Evolutionary conservation across 2,329 filamentous ascomycete genomes (phyloP).

Genomic region (Calonectria henricotiae): DNA sequence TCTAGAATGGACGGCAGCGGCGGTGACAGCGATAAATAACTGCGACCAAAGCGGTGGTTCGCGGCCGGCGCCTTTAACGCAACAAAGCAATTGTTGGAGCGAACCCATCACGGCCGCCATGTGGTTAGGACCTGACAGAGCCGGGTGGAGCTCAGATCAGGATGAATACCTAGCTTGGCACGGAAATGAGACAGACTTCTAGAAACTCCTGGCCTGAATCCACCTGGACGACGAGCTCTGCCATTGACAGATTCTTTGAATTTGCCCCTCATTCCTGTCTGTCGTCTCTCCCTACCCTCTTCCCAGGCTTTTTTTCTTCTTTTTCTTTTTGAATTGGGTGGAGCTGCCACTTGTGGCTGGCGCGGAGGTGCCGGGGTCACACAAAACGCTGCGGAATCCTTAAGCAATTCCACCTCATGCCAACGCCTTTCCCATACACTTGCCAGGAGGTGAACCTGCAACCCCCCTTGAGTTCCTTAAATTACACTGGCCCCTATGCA

Average conservation of each 20-base stretch:
- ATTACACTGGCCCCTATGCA: neutral
- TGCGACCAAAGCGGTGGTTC: slow-evolving; percentile 20
- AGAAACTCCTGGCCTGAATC: neutral
- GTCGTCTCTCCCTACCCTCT: neutral
- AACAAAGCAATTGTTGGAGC: slow-evolving; percentile 10
- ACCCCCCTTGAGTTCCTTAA: neutral
- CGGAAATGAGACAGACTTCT: slow-evolving; percentile 21
- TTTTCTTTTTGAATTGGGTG: neutral
- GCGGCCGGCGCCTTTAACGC: neutral
- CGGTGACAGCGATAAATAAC: slow-evolving; percentile 10
- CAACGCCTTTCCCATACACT: neutral
- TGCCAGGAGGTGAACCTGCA: neutral
- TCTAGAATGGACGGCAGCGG: neutral
- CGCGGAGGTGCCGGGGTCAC: slow-evolving; percentile 9
- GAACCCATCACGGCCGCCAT: neutral
- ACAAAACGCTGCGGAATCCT: slow-evolving; percentile 15
- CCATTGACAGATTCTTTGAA: neutral
- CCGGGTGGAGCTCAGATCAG: slow-evolving; percentile 22
- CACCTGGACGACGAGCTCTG: neutral
- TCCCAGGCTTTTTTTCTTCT: too few relatives aligned
- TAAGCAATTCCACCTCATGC: neutral
- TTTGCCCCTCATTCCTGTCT: neutral
- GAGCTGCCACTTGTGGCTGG: slow-evolving; percentile 7
- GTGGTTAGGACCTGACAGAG: neutral
- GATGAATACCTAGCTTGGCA: slow-evolving; percentile 14